Base-by-base conservation (phyloP, 805 yeast genomes). In the Cyberlindnera sargentensis region DNA sequence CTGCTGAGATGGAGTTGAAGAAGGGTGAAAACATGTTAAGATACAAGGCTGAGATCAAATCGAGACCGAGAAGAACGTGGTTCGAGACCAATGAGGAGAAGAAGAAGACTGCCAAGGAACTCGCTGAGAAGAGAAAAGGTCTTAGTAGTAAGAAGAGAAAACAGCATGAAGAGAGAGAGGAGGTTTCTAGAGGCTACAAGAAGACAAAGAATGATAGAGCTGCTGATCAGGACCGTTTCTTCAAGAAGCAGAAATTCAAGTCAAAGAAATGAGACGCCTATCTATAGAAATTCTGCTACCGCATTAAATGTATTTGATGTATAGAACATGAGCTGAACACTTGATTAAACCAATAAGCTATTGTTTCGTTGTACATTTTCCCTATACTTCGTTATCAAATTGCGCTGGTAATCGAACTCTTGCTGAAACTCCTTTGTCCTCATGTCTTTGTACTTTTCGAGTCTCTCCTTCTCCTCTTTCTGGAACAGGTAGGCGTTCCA, bases 51-150 rank as follows among this genome's bases (percentile, higher is more conserved):
- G 98, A 93, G 64, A 93, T 93, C 58, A 75, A 78, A 51, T 70
- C 96, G 1, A 77, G 97, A 58, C 98, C 99, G 31, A 88, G 78
- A 64, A 80, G 99, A 68, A 93, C 99, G 0, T 93, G 99, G 99
- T 91, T 93, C 64, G 91, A 87, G 65, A 70, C 64, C 41, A 72
- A 59, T 44, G 58, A 64, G 40, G 77, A 73, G 31, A 67, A 70
- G 55, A 62, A 66, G 36, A 56, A 67, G 54, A 53, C 67, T 6
- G 47, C 62, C 63, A 57, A 58, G 55, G 45, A 41, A 55, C 20
- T 58, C 58, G 53, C 64, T 4, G 61, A 57, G 28, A 41, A 61
- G 32, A 58, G 59, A 44, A 62, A 62, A 2, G 58, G 67, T 35
- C 70, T 76, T 45, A 83, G 81, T 53, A 75, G 84, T 44, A 82